Evolutionary conservation across 2,329 filamentous ascomycete genomes (phyloP).

Genomic region (Penicillium sp.): DNA sequence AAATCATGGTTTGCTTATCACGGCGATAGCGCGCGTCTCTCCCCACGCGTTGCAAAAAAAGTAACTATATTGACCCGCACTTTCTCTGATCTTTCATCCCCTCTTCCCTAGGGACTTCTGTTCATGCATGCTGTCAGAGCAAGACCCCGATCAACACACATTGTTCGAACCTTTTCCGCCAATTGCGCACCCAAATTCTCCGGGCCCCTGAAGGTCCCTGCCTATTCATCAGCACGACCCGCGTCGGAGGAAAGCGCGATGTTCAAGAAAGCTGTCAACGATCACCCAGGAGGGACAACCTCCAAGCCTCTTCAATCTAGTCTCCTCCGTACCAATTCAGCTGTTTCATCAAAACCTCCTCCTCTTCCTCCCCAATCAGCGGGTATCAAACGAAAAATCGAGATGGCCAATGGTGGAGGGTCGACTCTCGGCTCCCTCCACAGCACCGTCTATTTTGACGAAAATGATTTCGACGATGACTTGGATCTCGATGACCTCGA

Average conservation of each 20-base stretch:
- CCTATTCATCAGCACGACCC: conserved; percentile 29
- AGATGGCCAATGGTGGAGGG: conserved; percentile 29
- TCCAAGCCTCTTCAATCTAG: conserved; percentile 37
- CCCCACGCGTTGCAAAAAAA: conserved; percentile 1
- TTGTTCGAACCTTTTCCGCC: conserved; percentile 22
- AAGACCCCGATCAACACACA: conserved; percentile 18
- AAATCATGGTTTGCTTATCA: background rate
- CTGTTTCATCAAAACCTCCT: conserved; percentile 17
- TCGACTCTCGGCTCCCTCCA: conserved; percentile 46
- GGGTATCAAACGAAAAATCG: conserved; percentile 42
- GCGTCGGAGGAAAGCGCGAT: conserved; percentile 26
- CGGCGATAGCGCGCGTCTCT: background rate
- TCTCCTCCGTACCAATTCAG: conserved; percentile 27
- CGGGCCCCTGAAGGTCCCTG: conserved; percentile 18
- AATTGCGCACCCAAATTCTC: conserved; percentile 9
- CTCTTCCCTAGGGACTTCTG: background rate
- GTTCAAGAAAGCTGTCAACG: conserved; percentile 45
- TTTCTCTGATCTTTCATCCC: background rate
- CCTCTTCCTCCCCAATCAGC: conserved; percentile 23
- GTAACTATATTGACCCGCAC: background rate
- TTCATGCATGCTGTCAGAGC: conserved; percentile 31
- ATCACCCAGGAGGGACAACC: conserved; percentile 32
- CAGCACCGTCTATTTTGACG: conserved; percentile 63
- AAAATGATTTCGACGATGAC: conserved; percentile 87
- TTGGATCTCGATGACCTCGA: conserved; percentile 62